Evolutionary conservation across 2,329 filamentous ascomycete genomes (phyloP).

Genomic region (Tolypocladium album): DNA sequence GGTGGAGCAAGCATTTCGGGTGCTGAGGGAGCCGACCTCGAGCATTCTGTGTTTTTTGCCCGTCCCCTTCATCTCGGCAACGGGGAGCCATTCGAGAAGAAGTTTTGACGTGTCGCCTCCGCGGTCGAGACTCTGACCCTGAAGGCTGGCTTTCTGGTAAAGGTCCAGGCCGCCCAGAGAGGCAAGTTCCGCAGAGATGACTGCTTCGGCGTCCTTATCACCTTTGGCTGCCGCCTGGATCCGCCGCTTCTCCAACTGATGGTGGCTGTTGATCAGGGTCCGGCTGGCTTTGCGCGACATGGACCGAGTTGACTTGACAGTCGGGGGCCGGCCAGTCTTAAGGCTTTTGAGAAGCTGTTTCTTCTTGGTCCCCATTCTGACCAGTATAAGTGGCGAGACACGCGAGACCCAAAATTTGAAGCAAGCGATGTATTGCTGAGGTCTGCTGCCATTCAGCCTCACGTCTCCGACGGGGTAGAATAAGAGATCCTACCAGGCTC

Average conservation of each 20-base stretch:
- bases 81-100: slow-evolving; percentile 50
- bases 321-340: slow-evolving; percentile 44
- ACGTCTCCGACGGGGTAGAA: neutral
- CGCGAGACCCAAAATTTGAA: neutral
- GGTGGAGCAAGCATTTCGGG: slow-evolving; percentile 71
- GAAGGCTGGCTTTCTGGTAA: slow-evolving; percentile 59
- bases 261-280: slow-evolving; percentile 53
- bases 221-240: slow-evolving; percentile 43
- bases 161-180: slow-evolving; percentile 49
- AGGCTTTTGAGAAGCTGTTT: slow-evolving; percentile 33
- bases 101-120: slow-evolving; percentile 57
- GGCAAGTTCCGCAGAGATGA: slow-evolving; percentile 41
- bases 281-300: slow-evolving; percentile 57
- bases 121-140: slow-evolving; percentile 53
- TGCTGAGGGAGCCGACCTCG: slow-evolving; percentile 82
- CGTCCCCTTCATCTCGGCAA: slow-evolving; percentile 14
- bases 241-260: slow-evolving; percentile 53
- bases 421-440: neutral
- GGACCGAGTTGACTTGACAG: slow-evolving; percentile 37
- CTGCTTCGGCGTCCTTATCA: slow-evolving; percentile 33
- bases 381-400: neutral
- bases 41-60: slow-evolving; percentile 50
- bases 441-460: neutral
- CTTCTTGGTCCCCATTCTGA: slow-evolving; percentile 34
- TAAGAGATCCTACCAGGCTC: neutral